Evolutionary conservation across 176 grass and related monocot species (phyloP).

Genomic region (Aechmea fasciata): DNA sequence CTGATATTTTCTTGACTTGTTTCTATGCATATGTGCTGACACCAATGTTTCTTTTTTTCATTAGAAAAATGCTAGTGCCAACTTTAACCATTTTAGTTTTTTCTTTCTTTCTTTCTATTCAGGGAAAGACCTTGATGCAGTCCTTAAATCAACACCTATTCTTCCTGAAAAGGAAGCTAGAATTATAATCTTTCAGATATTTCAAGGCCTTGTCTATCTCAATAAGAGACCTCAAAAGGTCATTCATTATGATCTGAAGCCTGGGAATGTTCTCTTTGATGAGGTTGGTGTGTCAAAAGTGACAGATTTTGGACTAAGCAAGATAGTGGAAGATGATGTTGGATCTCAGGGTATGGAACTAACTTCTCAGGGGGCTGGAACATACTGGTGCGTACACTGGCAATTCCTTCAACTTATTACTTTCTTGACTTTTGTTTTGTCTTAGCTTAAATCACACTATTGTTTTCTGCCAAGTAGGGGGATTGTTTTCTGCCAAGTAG

Average conservation of each 20-base stretch:
- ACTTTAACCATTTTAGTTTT: background rate
- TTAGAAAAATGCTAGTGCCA: background rate
- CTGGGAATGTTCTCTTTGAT: slow-evolving; percentile 96
- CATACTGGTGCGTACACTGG: slow-evolving; percentile 68
- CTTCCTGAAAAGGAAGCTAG: slow-evolving; percentile 98
- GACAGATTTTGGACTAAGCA: slow-evolving; percentile 99
- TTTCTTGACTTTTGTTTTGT: background rate
- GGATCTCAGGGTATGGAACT: slow-evolving; percentile 99
- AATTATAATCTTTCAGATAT: slow-evolving; percentile 99
- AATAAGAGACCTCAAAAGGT: slow-evolving; percentile 95
- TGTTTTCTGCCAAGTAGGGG: background rate
- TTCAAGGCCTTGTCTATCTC: slow-evolving; percentile 94
- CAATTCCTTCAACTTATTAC: slow-evolving; percentile 2
- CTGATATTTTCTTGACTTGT: background rate
- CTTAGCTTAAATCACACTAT: background rate
- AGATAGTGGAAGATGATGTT: slow-evolving; percentile 99
- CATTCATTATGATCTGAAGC: slow-evolving; percentile 98
- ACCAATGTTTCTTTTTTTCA: background rate
- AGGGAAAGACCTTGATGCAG: slow-evolving; percentile 99
- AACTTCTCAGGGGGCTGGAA: slow-evolving; percentile 97
- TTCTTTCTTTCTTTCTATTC: slow-evolving; percentile 26
- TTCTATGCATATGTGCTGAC: background rate
- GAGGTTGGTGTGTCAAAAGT: slow-evolving; percentile 92
- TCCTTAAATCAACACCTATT: slow-evolving; percentile 84
- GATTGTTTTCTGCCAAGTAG: background rate